Evolutionary conservation across 331 rosid genomes (phyloP).

Genomic region (Acacia concinna): DNA sequence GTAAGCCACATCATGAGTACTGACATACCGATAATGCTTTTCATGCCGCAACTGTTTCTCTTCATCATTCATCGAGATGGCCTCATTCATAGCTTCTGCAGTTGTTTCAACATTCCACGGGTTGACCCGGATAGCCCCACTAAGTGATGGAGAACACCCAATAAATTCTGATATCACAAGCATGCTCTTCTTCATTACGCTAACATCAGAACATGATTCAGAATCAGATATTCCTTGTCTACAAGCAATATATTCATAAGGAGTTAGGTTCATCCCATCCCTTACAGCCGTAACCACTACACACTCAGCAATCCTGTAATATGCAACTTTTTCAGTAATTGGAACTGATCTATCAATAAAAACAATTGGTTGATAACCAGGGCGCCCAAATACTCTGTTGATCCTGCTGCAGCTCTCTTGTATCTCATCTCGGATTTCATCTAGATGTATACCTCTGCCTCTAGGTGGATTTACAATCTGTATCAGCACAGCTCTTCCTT

Average conservation of each 20-base stretch:
- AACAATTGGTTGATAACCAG: slow-evolving; percentile 52
- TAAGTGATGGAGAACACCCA: slow-evolving; percentile 67
- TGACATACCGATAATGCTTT: slow-evolving; percentile 81
- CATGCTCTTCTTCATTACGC: slow-evolving; percentile 57
- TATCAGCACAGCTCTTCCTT: slow-evolving; percentile 56
- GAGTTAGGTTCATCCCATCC: slow-evolving; percentile 68
- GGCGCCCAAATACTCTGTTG: slow-evolving; percentile 40
- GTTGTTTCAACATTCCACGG: slow-evolving; percentile 63
- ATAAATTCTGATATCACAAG: slow-evolving; percentile 59
- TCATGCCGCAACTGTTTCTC: slow-evolving; percentile 60
- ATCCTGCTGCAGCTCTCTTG: slow-evolving; percentile 47
- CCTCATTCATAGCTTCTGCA: slow-evolving; percentile 51
- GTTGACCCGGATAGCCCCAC: slow-evolving; percentile 62
- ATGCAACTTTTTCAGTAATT: slow-evolving; percentile 45
- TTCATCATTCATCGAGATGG: slow-evolving; percentile 43
- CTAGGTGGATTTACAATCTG: slow-evolving; percentile 66
- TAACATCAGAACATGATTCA: slow-evolving; percentile 33
- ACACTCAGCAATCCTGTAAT: slow-evolving; percentile 65
- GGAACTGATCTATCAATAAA: slow-evolving; percentile 48
- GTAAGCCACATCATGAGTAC: slow-evolving; percentile 81
- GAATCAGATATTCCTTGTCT: slow-evolving; percentile 52
- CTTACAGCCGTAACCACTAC: slow-evolving; percentile 66
- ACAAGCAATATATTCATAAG: slow-evolving; percentile 63
- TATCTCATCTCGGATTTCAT: slow-evolving; percentile 46
- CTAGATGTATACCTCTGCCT: slow-evolving; percentile 50